Evolutionary conservation across 169 alveolate genomes (phyloP).

Genomic region (Plasmodium billcollinsi): DNA sequence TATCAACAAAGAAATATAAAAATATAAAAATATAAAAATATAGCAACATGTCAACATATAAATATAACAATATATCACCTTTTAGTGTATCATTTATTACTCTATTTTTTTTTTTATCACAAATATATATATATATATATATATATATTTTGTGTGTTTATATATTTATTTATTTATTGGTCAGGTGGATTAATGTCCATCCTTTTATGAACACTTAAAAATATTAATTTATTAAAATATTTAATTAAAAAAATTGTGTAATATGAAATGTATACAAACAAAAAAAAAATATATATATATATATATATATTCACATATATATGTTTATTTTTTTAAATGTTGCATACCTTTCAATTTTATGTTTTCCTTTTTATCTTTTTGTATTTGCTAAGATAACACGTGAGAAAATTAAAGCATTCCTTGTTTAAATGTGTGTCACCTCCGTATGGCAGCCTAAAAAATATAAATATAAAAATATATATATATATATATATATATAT

Average conservation of each 20-base stretch:
- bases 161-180: too few species aligned
- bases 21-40: not conserved
- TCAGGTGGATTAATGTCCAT: too few species aligned
- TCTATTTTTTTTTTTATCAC: too few species aligned
- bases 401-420: conserved; percentile 33
- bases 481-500: not conserved
- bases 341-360: not conserved
- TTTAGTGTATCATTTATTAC: too few species aligned
- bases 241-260: not conserved
- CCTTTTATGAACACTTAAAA: too few species aligned
- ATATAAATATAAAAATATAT: not conserved
- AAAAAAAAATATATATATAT: not conserved
- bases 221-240: not conserved
- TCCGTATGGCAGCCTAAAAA: conserved; percentile 32
- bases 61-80: too few species aligned
- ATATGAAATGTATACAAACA: not conserved
- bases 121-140: too few species aligned
- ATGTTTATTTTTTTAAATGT: too few species aligned
- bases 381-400: conserved; percentile 17
- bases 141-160: too few species aligned
- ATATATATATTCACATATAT: too few species aligned
- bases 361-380: not conserved
- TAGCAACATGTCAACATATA: too few species aligned
- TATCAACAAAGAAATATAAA: not conserved
- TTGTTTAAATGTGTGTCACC: conserved; percentile 71